These are phyloP conservation scores for Diaporthe helianthi DNA, from an alignment of 2,329 filamentous ascomycete genomes.

Conservation along the genomic window DNA sequence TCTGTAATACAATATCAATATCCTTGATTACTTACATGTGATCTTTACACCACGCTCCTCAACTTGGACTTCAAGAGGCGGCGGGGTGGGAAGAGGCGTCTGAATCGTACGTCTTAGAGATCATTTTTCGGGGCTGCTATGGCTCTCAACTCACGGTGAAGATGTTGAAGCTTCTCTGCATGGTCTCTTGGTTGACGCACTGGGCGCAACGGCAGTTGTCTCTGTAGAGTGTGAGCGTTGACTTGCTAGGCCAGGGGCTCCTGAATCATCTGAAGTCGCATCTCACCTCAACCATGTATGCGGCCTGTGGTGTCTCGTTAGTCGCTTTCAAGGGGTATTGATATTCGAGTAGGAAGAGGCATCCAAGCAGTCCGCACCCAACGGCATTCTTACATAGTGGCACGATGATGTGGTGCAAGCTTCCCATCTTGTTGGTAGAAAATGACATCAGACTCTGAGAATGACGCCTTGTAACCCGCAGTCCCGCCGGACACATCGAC, in stretches of 20 bases:
- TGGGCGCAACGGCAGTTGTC: conserved; percentile 75
- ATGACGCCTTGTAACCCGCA: not conserved
- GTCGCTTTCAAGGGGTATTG: not conserved
- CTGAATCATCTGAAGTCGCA: no score
- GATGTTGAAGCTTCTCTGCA: conserved; percentile 72
- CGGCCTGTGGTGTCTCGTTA: conserved; percentile 11
- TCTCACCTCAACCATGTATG: conserved; percentile 32
- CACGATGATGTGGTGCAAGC: not conserved
- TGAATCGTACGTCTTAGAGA: conserved; percentile 2
- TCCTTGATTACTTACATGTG: conserved; percentile 51
- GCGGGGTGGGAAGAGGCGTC: conserved; percentile 48
- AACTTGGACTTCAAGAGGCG: conserved; percentile 43
- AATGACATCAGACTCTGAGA: not conserved
- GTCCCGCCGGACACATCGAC: conserved; percentile 10
- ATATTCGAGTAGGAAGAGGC: not conserved
- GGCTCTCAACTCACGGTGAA: conserved; percentile 59
- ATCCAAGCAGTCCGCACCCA: not conserved
- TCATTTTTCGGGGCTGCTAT: conserved; percentile 2
- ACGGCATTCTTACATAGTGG: not conserved
- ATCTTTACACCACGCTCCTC: conserved; percentile 52
- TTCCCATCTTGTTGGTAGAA: not conserved
- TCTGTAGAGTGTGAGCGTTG: conserved; percentile 47
- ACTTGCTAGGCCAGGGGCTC: no score
- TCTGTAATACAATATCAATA: not conserved
- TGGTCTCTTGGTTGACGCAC: conserved; percentile 75